phyloP scores from a whole-genome alignment of 495 filamentous ascomycete species.

The Daldinia childiae region DNA sequence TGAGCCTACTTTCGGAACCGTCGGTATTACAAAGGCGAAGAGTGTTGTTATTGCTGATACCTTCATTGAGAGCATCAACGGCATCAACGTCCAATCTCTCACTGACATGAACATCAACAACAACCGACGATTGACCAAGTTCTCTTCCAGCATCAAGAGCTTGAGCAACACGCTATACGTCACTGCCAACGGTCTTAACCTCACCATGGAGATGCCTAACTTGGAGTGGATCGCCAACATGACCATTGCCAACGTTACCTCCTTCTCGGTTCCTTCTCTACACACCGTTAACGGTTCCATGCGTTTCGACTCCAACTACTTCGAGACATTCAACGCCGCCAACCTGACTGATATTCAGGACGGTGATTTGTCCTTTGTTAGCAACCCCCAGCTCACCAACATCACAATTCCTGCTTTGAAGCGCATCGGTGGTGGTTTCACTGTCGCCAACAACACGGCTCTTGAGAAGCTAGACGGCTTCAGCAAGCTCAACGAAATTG shows the following conservation, averaged over 20 bases:
- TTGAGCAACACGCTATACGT: constrained; percentile 71
- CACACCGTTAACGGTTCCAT: constrained; percentile 77
- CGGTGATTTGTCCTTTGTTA: constrained; percentile 80
- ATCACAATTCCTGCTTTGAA: constrained; percentile 75
- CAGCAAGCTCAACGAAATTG: constrained; percentile 70
- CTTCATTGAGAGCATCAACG: constrained; percentile 73
- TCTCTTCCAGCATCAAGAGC: constrained; percentile 76
- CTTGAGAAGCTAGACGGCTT: constrained; percentile 71
- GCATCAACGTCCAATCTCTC: constrained; percentile 76
- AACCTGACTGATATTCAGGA: constrained; percentile 77
- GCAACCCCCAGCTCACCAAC: constrained; percentile 79
- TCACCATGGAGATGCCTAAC: constrained; percentile 74
- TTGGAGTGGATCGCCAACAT: constrained; percentile 82
- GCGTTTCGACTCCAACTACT: constrained; percentile 83
- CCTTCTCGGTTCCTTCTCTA: constrained; percentile 79
- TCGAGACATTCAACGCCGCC: constrained; percentile 72
- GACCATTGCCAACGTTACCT: constrained; percentile 85
- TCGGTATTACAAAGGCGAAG: constrained; percentile 69
- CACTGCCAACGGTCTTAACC: constrained; percentile 68
- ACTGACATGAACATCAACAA: constrained; percentile 78
- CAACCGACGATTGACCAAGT: constrained; percentile 73
- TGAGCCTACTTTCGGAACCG: constrained; percentile 68
- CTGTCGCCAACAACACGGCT: constrained; percentile 87
- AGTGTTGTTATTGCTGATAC: constrained; percentile 84
- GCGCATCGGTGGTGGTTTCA: constrained; percentile 77